These are phyloP conservation scores for Neonothopanus nambi DNA, from an alignment of 1,284 basidiomycete species.

Conservation along the genomic window DNA sequence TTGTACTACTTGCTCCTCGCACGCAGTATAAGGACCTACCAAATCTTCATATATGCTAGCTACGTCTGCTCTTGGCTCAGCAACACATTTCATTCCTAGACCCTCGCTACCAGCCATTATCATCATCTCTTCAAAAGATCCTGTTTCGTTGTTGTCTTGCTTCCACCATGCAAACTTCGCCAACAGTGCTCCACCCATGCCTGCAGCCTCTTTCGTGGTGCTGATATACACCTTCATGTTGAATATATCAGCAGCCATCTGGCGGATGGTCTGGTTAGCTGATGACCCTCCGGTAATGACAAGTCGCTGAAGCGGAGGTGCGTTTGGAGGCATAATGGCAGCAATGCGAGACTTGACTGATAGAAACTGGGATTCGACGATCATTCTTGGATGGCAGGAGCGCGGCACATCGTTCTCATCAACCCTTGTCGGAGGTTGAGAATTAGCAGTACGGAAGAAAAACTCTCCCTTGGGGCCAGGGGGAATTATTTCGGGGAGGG, in stretches of 20 bases:
- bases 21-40: slow-evolving; percentile 43
- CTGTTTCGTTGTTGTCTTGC: slow-evolving; percentile 38
- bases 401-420: slow-evolving; percentile 43
- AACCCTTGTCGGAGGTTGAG: slow-evolving; percentile 26
- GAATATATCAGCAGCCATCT: slow-evolving; percentile 79
- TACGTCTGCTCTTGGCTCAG: slow-evolving; percentile 49
- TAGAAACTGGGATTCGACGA: slow-evolving; percentile 85
- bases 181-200: slow-evolving; percentile 67
- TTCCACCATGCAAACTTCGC: slow-evolving; percentile 75
- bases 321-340: slow-evolving; percentile 62
- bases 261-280: slow-evolving; percentile 72
- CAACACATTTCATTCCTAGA: slow-evolving; percentile 56
- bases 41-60: slow-evolving; percentile 43
- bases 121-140: slow-evolving; percentile 68
- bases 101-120: slow-evolving; percentile 40
- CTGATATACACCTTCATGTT: slow-evolving; percentile 72
- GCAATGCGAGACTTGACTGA: slow-evolving; percentile 72
- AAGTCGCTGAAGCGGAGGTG: slow-evolving; percentile 64
- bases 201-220: slow-evolving; percentile 69
- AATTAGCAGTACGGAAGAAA: slow-evolving; percentile 46
- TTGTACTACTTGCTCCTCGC: slow-evolving; percentile 43
- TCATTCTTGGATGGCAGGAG: slow-evolving; percentile 71
- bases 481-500: slow-evolving; percentile 84
- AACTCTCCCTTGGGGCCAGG: slow-evolving; percentile 69
- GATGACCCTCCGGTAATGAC: slow-evolving; percentile 84